phyloP scores from a whole-genome alignment of 495 filamentous ascomycete genomes.

The Penicillium herquei region DNA sequence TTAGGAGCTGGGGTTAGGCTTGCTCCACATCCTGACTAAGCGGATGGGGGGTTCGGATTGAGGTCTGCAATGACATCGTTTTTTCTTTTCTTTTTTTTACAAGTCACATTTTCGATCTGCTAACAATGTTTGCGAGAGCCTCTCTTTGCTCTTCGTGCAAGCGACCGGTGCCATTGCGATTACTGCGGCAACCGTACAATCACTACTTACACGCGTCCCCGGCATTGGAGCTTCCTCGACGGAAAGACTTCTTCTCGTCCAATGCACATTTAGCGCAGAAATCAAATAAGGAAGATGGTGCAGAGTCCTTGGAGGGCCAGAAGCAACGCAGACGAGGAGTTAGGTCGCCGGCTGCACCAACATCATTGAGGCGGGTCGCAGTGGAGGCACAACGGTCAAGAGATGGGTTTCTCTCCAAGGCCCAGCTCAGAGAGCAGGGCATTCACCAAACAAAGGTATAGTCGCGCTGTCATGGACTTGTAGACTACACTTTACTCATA shows the following conservation, averaged over 20 bases:
- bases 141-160: slow-evolving; percentile 35
- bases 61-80: slow-evolving; percentile 17
- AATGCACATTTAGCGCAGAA: slow-evolving; percentile 43
- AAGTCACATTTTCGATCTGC: background rate
- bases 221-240: slow-evolving; percentile 31
- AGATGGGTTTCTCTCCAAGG: slow-evolving; percentile 43
- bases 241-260: slow-evolving; percentile 52
- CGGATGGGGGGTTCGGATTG: slow-evolving; percentile 13
- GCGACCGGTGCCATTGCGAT: slow-evolving; percentile 19
- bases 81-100: background rate
- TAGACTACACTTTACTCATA: background rate
- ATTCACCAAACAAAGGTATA: slow-evolving; percentile 43
- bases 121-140: slow-evolving; percentile 36
- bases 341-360: slow-evolving; percentile 50
- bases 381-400: slow-evolving; percentile 60
- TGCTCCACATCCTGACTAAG: slow-evolving; percentile 25
- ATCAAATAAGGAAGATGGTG: slow-evolving; percentile 14
- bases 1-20: slow-evolving; percentile 26
- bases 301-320: slow-evolving; percentile 19
- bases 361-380: slow-evolving; percentile 56
- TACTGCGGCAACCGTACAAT: slow-evolving; percentile 25
- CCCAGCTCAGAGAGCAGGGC: slow-evolving; percentile 42
- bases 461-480: background rate
- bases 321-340: slow-evolving; percentile 44
- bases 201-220: slow-evolving; percentile 44